These are phyloP conservation scores for Boletus barrowsii DNA, from an alignment of 768 basidiomycete genomes.

Conservation along the genomic window DNA sequence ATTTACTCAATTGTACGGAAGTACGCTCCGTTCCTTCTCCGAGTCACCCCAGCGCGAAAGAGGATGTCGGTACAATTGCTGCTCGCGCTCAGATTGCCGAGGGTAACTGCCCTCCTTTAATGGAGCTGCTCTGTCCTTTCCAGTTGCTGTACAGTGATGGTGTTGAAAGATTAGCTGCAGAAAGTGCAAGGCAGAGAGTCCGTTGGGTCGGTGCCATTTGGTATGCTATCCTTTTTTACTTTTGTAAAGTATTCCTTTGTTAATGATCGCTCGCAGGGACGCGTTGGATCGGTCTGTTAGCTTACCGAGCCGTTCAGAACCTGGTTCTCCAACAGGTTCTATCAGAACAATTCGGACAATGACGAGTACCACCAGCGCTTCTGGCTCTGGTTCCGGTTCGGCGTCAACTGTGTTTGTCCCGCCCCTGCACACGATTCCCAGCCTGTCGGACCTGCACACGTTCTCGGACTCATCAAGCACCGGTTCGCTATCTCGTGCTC, in stretches of 20 bases:
- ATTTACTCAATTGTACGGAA: slow-evolving; percentile 81
- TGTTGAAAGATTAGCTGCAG: slow-evolving; percentile 84
- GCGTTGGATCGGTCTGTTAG: slow-evolving; percentile 64
- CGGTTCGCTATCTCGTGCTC: slow-evolving; percentile 37
- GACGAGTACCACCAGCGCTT: slow-evolving; percentile 39
- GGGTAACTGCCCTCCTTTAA: slow-evolving; percentile 45
- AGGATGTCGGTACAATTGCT: slow-evolving; percentile 85
- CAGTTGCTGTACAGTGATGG: slow-evolving; percentile 90
- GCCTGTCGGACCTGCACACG: slow-evolving; percentile 61
- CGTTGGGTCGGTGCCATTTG: slow-evolving; percentile 91
- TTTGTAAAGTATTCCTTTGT: background rate
- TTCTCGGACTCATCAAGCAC: slow-evolving; percentile 42
- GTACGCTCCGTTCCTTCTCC: slow-evolving; percentile 83
- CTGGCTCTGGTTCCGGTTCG: slow-evolving; percentile 47
- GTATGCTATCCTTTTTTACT: slow-evolving; percentile 40
- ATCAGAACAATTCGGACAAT: slow-evolving; percentile 69
- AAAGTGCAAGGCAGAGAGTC: slow-evolving; percentile 80
- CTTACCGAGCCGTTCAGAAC: slow-evolving; percentile 43
- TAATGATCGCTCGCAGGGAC: slow-evolving; percentile 51
- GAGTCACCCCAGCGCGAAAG: slow-evolving; percentile 72
- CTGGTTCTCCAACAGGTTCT: slow-evolving; percentile 50
- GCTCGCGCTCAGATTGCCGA: slow-evolving; percentile 56
- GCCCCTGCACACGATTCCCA: slow-evolving; percentile 65
- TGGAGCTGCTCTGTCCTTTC: slow-evolving; percentile 83
- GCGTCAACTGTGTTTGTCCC: slow-evolving; percentile 77